These are phyloP conservation scores for Triticum turgidum DNA, from an alignment of 176 grass and related monocot genomes.

Conservation along the genomic window DNA sequence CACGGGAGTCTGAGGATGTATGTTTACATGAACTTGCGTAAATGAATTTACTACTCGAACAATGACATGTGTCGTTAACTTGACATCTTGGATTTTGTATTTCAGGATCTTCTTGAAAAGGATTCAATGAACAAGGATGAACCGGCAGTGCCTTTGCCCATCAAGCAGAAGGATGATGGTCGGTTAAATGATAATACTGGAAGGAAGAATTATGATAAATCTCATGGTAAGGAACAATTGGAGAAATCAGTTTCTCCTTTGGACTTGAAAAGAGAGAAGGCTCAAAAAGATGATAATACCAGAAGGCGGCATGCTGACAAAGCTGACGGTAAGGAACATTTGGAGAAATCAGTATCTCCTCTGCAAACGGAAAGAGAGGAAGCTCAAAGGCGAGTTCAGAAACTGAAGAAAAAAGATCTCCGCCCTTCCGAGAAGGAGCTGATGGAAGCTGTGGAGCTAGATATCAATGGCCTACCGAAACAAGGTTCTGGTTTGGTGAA, in stretches of 20 bases:
- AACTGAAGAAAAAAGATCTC: constrained; percentile 17
- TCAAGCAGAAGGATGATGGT: background rate
- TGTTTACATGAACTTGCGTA: constrained; percentile 27
- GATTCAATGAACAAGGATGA: constrained; percentile 23
- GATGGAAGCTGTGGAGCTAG: constrained; percentile 52
- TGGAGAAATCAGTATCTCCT: constrained; percentile 29
- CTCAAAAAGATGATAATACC: constrained; percentile 43
- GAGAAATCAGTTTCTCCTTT: constrained; percentile 27
- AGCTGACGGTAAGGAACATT: constrained; percentile 28
- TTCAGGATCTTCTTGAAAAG: constrained; percentile 24
- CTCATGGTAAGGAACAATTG: constrained; percentile 33
- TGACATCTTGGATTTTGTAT: constrained; percentile 12
- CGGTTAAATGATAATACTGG: constrained; percentile 24
- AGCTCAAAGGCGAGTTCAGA: constrained; percentile 34
- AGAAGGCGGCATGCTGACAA: constrained; percentile 23
- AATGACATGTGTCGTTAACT: background rate
- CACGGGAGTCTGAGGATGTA: constrained; percentile 47
- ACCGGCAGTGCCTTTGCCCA: constrained; percentile 18
- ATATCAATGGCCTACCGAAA: constrained; percentile 57
- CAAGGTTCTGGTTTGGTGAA: constrained; percentile 30
- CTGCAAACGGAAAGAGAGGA: constrained; percentile 28
- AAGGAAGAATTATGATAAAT: constrained; percentile 22
- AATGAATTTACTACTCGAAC: constrained; percentile 3
- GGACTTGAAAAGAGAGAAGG: constrained; percentile 28
- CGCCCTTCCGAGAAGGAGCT: constrained; percentile 25